These are phyloP conservation scores for Lepidium aucheri DNA, from an alignment of 345 rosid species.

Conservation along the genomic window DNA sequence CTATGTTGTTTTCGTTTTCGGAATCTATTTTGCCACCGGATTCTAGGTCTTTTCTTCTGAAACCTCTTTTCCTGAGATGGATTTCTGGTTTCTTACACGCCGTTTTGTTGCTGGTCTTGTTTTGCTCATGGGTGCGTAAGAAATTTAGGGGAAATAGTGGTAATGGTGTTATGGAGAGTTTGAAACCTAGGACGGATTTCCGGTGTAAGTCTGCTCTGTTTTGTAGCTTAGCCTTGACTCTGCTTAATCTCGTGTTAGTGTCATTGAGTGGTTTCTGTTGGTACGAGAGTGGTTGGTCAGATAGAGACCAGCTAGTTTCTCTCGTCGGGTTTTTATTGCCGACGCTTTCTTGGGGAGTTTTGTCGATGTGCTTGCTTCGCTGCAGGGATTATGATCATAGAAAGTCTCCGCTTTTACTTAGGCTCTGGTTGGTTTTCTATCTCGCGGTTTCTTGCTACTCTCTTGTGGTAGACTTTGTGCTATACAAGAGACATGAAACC, in stretches of 20 bases:
- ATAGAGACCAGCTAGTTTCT: conserved; percentile 34
- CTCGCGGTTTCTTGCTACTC: conserved; percentile 48
- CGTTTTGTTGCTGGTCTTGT: conserved; percentile 37
- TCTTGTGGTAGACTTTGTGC: conserved; percentile 46
- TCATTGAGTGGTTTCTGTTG: conserved; percentile 53
- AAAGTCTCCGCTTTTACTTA: conserved; percentile 48
- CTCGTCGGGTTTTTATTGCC: conserved; percentile 42
- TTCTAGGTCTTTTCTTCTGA: conserved; percentile 28
- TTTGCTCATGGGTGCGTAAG: conserved; percentile 29
- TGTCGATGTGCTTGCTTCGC: conserved; percentile 37
- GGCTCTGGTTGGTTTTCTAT: conserved; percentile 67
- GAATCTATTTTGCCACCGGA: conserved; percentile 18
- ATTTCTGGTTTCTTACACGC: conserved; percentile 38
- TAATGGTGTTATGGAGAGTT: conserved; percentile 17
- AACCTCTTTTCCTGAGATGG: conserved; percentile 42
- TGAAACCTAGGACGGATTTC: conserved; percentile 7
- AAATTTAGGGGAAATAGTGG: conserved; percentile 11
- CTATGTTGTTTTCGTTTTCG: conserved; percentile 13
- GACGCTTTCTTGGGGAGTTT: conserved; percentile 53
- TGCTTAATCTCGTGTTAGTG: conserved; percentile 42
- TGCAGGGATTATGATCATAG: conserved; percentile 19
- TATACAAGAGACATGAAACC: conserved; percentile 23
- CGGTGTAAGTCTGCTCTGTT: conserved; percentile 39
- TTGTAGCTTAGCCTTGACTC: conserved; percentile 44
- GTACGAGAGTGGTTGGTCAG: conserved; percentile 56